Conservation (phyloP, 2,329 filamentous ascomycete genomes). For the Trichoderma brevicompactum region DNA sequence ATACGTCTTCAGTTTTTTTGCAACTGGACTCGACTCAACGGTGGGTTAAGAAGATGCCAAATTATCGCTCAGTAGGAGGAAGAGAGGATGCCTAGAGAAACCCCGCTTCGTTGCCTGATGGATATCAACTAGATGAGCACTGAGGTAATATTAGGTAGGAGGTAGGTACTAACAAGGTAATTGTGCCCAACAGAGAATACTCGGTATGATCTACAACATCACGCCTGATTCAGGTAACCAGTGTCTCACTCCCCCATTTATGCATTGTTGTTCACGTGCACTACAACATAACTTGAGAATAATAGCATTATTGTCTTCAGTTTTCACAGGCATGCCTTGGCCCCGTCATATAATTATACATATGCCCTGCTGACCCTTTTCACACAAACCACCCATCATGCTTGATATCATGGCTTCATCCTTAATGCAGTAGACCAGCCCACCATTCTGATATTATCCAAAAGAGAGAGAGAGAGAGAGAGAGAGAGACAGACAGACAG, state of each 20-base stretch:
- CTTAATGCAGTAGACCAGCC: not conserved
- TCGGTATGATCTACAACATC: not conserved
- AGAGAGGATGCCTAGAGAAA: too few relatives aligned
- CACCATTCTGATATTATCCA: not conserved
- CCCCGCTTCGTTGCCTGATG: too few relatives aligned
- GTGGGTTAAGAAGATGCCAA: too few relatives aligned
- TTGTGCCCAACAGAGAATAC: not conserved
- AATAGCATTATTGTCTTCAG: not conserved
- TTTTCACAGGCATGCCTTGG: not conserved
- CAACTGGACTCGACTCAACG: too few relatives aligned
- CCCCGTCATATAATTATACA: not conserved
- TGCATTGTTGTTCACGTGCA: not conserved
- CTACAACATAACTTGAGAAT: not conserved
- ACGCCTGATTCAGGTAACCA: not conserved
- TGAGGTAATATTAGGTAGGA: too few relatives aligned
- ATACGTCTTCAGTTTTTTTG: too few relatives aligned
- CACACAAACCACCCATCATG: not conserved
- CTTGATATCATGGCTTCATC: constrained; percentile 1
- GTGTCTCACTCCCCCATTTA: not conserved
- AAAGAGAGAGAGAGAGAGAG: not conserved
- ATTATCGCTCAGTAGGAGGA: too few relatives aligned
- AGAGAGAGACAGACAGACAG: not conserved
- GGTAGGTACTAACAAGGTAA: not conserved
- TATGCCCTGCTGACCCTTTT: not conserved
- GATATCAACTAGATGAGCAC: too few relatives aligned